Conservation (phyloP, 2,329 filamentous ascomycete species). For the Coleophoma crateriformis region DNA sequence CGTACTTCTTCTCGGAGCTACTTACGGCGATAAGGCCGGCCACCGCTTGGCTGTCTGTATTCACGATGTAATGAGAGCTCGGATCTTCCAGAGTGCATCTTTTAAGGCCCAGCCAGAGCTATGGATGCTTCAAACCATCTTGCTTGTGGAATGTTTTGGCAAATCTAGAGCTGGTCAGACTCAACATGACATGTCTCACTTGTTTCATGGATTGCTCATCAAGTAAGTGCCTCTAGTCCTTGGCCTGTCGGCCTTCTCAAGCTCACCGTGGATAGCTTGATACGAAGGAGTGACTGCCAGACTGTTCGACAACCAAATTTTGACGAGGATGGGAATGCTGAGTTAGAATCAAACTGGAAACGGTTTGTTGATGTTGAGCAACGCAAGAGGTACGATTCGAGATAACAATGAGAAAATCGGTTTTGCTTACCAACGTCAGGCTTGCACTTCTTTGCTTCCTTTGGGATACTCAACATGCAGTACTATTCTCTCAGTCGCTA, state of each 20-base stretch:
- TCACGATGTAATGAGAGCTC: slow-evolving; percentile 52
- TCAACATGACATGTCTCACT: slow-evolving; percentile 57
- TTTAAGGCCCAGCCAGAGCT: slow-evolving; percentile 54
- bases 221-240: slow-evolving; percentile 26
- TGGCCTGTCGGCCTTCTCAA: too few species aligned
- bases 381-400: slow-evolving; percentile 41
- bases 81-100: slow-evolving; percentile 50
- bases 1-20: slow-evolving; percentile 54
- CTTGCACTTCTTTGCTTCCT: slow-evolving; percentile 57
- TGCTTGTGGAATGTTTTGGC: slow-evolving; percentile 59
- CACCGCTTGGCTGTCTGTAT: slow-evolving; percentile 57
- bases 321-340: slow-evolving; percentile 26
- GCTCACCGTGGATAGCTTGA: slow-evolving; percentile 26
- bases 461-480: slow-evolving; percentile 61
- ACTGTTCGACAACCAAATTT: slow-evolving; percentile 32
- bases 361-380: slow-evolving; percentile 50
- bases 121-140: slow-evolving; percentile 55
- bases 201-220: slow-evolving; percentile 51
- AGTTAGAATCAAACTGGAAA: slow-evolving; percentile 42
- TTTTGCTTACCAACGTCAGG: slow-evolving; percentile 19
- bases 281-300: slow-evolving; percentile 46
- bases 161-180: slow-evolving; percentile 57
- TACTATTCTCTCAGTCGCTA: slow-evolving; percentile 59
- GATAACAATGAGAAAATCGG: not conserved
- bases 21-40: slow-evolving; percentile 51